These are phyloP conservation scores for Penicillium vulpinum DNA, from an alignment of 2,329 filamentous ascomycete species.

Conservation along the genomic window DNA sequence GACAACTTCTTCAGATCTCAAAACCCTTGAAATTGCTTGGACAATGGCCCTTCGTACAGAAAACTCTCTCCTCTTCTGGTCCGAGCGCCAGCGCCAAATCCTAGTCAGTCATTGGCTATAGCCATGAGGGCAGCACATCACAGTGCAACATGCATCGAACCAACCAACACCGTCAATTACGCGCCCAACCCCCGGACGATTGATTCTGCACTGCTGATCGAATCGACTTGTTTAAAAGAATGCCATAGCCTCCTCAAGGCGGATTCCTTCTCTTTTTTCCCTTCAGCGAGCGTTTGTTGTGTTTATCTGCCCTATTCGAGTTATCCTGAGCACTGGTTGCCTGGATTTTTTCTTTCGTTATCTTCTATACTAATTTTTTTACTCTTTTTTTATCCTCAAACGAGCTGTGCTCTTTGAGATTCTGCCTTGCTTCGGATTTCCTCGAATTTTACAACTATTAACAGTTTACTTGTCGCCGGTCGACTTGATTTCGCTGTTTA, in stretches of 20 bases:
- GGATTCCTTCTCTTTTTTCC: constrained; percentile 43
- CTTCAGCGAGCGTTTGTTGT: constrained; percentile 63
- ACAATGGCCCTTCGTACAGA: not conserved
- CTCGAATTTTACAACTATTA: constrained; percentile 27
- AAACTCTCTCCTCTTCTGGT: constrained; percentile 5
- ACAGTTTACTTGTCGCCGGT: constrained; percentile 34
- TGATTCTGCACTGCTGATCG: constrained; percentile 16
- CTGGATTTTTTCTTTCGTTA: constrained; percentile 48
- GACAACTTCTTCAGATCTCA: not conserved
- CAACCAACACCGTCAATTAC: constrained; percentile 12
- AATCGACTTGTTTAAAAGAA: constrained; percentile 26
- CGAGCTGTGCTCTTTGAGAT: constrained; percentile 24
- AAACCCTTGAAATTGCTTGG: not conserved
- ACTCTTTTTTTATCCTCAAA: constrained; percentile 11
- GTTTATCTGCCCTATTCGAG: constrained; percentile 49
- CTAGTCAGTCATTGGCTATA: not conserved
- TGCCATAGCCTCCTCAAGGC: constrained; percentile 22
- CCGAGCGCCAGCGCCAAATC: constrained; percentile 6
- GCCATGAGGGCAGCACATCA: constrained; percentile 4
- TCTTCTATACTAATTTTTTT: constrained; percentile 35
- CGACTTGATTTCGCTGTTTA: constrained; percentile 31
- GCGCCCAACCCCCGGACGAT: constrained; percentile 6
- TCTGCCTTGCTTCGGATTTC: constrained; percentile 27
- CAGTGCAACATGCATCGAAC: constrained; percentile 4
- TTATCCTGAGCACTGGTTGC: constrained; percentile 45